Base-by-base conservation (phyloP, 2,329 filamentous ascomycete species). In the Torrubiella hemipterigena region DNA sequence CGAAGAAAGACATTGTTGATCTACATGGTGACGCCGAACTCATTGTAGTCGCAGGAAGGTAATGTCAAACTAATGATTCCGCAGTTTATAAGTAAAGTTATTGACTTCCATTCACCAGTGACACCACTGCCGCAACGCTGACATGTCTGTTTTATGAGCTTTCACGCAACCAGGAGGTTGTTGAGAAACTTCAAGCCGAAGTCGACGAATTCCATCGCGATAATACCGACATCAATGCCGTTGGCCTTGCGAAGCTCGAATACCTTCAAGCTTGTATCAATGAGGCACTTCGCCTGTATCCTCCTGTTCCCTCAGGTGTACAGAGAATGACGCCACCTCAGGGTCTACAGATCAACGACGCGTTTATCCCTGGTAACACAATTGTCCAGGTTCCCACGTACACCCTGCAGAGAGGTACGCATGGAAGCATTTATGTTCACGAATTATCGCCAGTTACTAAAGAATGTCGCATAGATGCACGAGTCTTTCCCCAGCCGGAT, bases 121-220 rank as follows among this genome's bases (percentile, higher is more conserved):
- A 61, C 32, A 58, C 57, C 3, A 56, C 52, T 1, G 50, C 54
- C 2, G 41, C 46, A 9, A 43, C 52, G 6, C 38, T 59, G n/a
- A 45, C 47, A 8, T 43, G 48, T 34, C 34, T 49, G 1, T 54
- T 59, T 25, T 42, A 46, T 42, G 32, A 59, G 40, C 45, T 65
- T 29, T 49, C 45, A 32, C 27, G 45, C 18, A 27, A 55, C 40
- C 45, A 47, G 32, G 20, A 45, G 39, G 23, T 61, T 4, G 61
- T 51, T 35, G 39, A 43, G 7, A 63, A 60, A 35, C 44, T 69
- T 12, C 51, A 56, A 16, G 44, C 49, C 1, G 61, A 63, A 18
- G 35, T 59, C 7, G 42, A 50, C 22, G 26, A 27, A 8, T 42
- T 42, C 14, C 35, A 40, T 8, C 23, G 27, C 3, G 33, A 38